A percentile compares a stretch with the other conserved stretches of the same genome.
phyloP scores from a whole-genome alignment of 768 basidiomycete species.

The Russula sp. region DNA sequence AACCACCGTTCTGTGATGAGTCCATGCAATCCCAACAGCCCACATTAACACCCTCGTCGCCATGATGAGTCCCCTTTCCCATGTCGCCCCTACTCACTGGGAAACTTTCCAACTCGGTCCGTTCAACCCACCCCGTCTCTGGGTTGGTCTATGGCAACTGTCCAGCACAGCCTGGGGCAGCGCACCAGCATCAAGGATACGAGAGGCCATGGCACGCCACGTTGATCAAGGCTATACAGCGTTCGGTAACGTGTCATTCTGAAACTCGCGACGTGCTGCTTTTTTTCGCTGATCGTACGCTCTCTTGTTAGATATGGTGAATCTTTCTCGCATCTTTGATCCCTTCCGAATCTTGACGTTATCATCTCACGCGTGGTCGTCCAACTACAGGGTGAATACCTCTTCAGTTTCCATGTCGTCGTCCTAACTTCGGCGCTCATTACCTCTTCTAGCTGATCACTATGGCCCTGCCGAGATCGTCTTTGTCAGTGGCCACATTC shows the following conservation, averaged over 20 bases:
- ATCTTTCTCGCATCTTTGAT: slow-evolving; percentile 15
- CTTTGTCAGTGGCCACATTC: slow-evolving; percentile 43
- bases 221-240: slow-evolving; percentile 57
- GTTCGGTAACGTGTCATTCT: slow-evolving; percentile 42
- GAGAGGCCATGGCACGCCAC: slow-evolving; percentile 60
- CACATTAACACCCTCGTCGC: background rate
- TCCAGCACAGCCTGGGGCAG: slow-evolving; percentile 85
- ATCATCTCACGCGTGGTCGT: slow-evolving; percentile 1
- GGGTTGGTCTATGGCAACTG: slow-evolving; percentile 81
- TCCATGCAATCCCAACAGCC: background rate
- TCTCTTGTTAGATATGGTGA: slow-evolving; percentile 49
- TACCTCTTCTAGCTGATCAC: slow-evolving; percentile 60
- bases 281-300: background rate
- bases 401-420: background rate
- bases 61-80: background rate
- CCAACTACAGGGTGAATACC: slow-evolving; percentile 7
- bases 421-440: slow-evolving; percentile 1
- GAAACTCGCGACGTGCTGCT: slow-evolving; percentile 10
- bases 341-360: background rate
- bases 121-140: slow-evolving; percentile 55
- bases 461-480: slow-evolving; percentile 80
- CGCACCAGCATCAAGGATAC: slow-evolving; percentile 57
- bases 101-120: slow-evolving; percentile 53
- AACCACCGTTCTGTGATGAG: background rate
- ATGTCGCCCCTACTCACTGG: background rate